Percentiles rank a stretch among this genome's conserved stretches.
phyloP scores from a whole-genome alignment of 192 early-diverging fungal species.

The Umbelopsis vinacea region DNA sequence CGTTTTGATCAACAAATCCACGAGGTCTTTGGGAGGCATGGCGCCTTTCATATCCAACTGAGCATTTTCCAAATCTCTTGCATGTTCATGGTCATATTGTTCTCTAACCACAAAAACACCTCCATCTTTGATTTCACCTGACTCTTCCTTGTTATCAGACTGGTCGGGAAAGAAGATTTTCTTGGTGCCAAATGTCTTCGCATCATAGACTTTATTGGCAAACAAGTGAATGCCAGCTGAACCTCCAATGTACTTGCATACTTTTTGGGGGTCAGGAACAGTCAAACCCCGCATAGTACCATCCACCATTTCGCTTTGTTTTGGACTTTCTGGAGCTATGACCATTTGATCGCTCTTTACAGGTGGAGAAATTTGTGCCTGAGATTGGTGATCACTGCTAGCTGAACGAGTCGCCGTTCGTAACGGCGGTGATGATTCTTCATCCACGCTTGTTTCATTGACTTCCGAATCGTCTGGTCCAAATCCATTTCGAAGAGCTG shows the following conservation, averaged over 20 bases:
- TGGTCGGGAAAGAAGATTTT: constrained; percentile 22
- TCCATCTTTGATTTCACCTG: constrained; percentile 1
- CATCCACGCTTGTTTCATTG: neutral
- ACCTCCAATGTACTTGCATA: constrained; percentile 16
- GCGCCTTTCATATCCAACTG: constrained; percentile 19
- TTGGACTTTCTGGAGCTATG: neutral
- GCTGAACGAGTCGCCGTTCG: neutral
- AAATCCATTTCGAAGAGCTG: constrained; percentile 4
- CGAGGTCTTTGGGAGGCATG: constrained; percentile 29
- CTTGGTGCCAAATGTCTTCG: constrained; percentile 4
- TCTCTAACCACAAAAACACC: constrained; percentile 16
- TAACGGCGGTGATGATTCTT: neutral
- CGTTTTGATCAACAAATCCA: constrained; percentile 30
- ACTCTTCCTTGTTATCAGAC: constrained; percentile 19
- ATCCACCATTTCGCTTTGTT: neutral
- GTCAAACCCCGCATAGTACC: neutral
- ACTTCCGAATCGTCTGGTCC: neutral
- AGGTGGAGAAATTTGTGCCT: neutral
- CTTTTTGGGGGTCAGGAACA: neutral
- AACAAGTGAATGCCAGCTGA: constrained; percentile 7
- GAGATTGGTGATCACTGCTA: neutral
- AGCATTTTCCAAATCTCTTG: constrained; percentile 6
- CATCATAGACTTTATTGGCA: neutral
- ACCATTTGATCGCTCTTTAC: neutral
- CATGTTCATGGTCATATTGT: constrained; percentile 10